These are phyloP conservation scores for Mortierella sp. DNA, from an alignment of 371 early-diverging fungal species.

Conservation along the genomic window DNA sequence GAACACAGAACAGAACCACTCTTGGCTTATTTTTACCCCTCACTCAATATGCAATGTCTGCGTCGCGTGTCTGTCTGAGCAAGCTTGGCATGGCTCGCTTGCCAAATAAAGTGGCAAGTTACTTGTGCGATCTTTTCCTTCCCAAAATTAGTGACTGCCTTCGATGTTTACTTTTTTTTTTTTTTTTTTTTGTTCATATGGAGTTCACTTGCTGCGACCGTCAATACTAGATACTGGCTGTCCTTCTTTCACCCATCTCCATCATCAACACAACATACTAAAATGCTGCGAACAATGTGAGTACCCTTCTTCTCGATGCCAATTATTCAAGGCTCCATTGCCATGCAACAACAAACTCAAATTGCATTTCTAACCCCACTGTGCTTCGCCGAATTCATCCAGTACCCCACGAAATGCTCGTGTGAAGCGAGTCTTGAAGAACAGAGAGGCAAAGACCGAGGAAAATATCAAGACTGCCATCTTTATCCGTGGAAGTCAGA, in stretches of 20 bases:
- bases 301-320: constrained; percentile 1
- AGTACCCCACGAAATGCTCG: constrained; percentile 89
- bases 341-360: not conserved
- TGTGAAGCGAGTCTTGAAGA: constrained; percentile 85
- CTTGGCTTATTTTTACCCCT: too few relatives aligned
- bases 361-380: not conserved
- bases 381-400: not conserved
- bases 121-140: too few relatives aligned
- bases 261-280: constrained; percentile 10
- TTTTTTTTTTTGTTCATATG: constrained; percentile 24
- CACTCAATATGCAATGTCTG: too few relatives aligned
- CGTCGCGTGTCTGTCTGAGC: too few relatives aligned
- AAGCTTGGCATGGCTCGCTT: too few relatives aligned
- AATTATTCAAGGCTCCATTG: not conserved
- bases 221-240: not conserved
- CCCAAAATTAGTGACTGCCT: too few relatives aligned
- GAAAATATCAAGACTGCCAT: constrained; percentile 94
- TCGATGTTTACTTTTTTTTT: constrained; percentile 19
- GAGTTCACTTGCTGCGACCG: not conserved
- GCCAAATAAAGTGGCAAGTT: too few relatives aligned
- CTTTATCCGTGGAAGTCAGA: constrained; percentile 89
- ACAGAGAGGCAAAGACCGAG: constrained; percentile 89
- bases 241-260: not conserved
- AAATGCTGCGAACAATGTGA: constrained; percentile 55
- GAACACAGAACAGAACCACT: not conserved